A percentile compares a stretch with the other conserved stretches of the same genome.
Evolutionary conservation across 805 yeast genomes (phyloP).

Genomic region (Candida nanaspora): DNA sequence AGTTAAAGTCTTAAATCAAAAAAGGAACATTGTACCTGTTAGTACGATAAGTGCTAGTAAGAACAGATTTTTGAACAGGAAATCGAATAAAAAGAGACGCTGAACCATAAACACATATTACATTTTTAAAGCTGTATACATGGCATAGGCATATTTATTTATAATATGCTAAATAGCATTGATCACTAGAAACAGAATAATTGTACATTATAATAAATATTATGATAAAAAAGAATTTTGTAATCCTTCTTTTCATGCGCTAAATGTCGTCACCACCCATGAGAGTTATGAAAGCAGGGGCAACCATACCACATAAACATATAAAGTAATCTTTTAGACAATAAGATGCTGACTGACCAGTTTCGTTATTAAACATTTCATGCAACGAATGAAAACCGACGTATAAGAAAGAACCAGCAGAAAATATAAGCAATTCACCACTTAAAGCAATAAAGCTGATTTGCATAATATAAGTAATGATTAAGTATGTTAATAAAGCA

Average conservation of each 20-base stretch:
- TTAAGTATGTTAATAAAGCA: conserved; percentile 42
- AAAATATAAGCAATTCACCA: conserved; percentile 51
- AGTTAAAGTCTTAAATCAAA: conserved; percentile 25
- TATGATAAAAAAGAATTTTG: too few relatives aligned
- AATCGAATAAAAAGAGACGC: conserved; percentile 3
- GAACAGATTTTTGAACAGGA: conserved; percentile 22
- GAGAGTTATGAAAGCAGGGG: conserved; percentile 20
- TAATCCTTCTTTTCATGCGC: too few relatives aligned
- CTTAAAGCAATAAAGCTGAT: conserved; percentile 26
- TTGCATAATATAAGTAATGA: conserved; percentile 1
- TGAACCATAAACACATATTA: too few relatives aligned
- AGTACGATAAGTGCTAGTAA: conserved; percentile 14
- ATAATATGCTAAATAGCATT: too few relatives aligned
- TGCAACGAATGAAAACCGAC: conserved; percentile 62
- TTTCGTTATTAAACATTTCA: conserved; percentile 24
- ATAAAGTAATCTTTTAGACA: conserved; percentile 6
- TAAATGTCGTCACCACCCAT: conserved; percentile 19
- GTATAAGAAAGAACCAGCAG: conserved; percentile 68
- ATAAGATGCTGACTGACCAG: not conserved
- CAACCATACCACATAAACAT: conserved; percentile 22
- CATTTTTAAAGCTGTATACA: too few relatives aligned
- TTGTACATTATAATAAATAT: not conserved
- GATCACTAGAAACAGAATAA: not conserved
- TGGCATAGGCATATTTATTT: not conserved
- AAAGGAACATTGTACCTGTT: conserved; percentile 10